Conservation (phyloP, 202 grass and related monocot genomes). For the Setaria italica region DNA sequence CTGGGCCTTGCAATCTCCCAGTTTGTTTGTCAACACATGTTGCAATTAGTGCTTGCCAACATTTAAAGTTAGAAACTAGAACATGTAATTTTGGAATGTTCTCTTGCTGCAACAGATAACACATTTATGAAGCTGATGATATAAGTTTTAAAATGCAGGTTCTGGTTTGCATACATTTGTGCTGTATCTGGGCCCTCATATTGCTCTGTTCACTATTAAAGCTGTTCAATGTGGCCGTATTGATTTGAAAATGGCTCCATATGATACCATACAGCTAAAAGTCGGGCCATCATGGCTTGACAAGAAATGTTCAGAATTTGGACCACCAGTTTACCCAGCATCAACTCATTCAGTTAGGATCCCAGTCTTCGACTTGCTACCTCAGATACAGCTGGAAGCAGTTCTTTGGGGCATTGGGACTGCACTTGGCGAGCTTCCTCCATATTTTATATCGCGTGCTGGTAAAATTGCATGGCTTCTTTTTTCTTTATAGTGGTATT, state of each 20-base stretch:
- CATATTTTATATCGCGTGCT: constrained; percentile 98
- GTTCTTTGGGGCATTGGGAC: constrained; percentile 98
- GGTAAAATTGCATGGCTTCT: constrained; percentile 48
- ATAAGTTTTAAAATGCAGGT: constrained; percentile 57
- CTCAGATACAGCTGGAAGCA: constrained; percentile 93
- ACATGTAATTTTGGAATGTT: constrained; percentile 8
- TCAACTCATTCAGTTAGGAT: constrained; percentile 74
- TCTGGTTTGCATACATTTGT: constrained; percentile 99
- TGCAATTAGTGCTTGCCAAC: not conserved
- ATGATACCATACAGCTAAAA: constrained; percentile 96
- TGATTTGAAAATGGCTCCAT: constrained; percentile 90
- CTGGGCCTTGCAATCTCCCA: not conserved
- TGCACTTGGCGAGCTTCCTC: constrained; percentile 95
- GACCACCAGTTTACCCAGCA: constrained; percentile 64
- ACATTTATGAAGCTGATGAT: constrained; percentile 12
- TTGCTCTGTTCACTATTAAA: constrained; percentile 97
- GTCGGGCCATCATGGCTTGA: constrained; percentile 87
- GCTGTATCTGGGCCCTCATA: constrained; percentile 92
- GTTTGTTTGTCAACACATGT: constrained; percentile 16
- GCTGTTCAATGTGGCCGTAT: constrained; percentile 91
- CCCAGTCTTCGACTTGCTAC: constrained; percentile 78
- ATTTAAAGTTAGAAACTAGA: constrained; percentile 6
- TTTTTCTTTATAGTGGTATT: constrained; percentile 8
- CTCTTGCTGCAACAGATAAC: not conserved
- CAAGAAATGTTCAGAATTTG: constrained; percentile 92